Percentiles rank a stretch among this genome's conserved stretches.
phyloP scores from a whole-genome alignment of 345 rosid species.

The Triadica sebifera region DNA sequence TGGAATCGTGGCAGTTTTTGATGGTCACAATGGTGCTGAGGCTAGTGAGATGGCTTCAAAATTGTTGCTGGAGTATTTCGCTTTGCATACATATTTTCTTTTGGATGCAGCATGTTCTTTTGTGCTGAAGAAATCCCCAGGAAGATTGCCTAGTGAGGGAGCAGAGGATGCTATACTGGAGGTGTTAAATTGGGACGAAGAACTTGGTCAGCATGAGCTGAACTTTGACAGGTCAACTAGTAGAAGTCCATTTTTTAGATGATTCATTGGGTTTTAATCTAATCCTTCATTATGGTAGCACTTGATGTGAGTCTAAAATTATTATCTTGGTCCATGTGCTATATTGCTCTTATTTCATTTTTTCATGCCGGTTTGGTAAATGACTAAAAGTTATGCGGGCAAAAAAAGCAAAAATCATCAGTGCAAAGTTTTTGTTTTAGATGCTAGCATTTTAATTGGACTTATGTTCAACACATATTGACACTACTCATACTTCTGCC shows the following conservation, averaged over 20 bases:
- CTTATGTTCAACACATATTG: neutral
- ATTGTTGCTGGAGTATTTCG: conserved; percentile 79
- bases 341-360: too few species aligned
- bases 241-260: too few species aligned
- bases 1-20: conserved; percentile 83
- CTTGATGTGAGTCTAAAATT: neutral
- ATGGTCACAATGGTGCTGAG: conserved; percentile 95
- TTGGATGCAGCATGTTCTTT: conserved; percentile 73
- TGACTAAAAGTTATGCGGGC: neutral
- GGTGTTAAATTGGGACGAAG: conserved; percentile 47
- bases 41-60: conserved; percentile 97
- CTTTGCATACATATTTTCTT: conserved; percentile 82
- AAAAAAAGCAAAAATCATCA: too few species aligned
- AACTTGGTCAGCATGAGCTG: conserved; percentile 41
- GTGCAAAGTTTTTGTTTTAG: too few species aligned
- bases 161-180: conserved; percentile 46
- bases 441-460: neutral
- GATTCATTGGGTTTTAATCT: too few species aligned
- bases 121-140: conserved; percentile 41
- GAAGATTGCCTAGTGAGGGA: conserved; percentile 43
- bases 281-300: too few species aligned
- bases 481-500: neutral
- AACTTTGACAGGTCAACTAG: conserved; percentile 54
- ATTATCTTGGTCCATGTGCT: too few species aligned
- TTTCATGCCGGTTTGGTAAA: too few species aligned